Evolutionary conservation across 78 protist genomes (phyloP).

Genomic region (Dictyostelium firmibasis): DNA sequence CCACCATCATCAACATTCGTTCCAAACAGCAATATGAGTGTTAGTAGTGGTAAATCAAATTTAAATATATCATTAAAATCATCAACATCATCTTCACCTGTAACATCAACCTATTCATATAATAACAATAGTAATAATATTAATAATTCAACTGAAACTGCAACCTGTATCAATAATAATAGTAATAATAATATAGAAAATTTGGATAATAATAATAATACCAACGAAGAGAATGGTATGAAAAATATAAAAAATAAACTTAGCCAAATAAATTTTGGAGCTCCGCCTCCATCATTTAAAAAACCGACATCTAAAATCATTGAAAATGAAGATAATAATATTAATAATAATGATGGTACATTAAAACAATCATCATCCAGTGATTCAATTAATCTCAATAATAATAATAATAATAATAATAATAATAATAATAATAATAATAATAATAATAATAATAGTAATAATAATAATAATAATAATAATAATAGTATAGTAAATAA

Average conservation of each 20-base stretch:
- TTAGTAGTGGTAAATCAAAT: background rate
- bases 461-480: background rate
- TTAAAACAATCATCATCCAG: background rate
- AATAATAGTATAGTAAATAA: background rate
- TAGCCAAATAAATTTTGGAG: constrained; percentile 3
- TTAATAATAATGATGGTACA: background rate
- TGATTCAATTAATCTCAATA: background rate
- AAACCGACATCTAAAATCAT: background rate
- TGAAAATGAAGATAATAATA: background rate
- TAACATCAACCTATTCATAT: background rate
- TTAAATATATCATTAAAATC: background rate
- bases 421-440: background rate
- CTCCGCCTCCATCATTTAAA: constrained; percentile 22
- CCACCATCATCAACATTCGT: background rate
- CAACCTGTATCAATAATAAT: background rate
- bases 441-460: background rate
- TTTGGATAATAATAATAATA: background rate
- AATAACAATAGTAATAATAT: background rate
- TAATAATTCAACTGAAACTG: background rate
- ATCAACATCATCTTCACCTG: background rate
- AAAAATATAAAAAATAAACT: constrained; percentile 7
- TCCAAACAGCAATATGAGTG: background rate
- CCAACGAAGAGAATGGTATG: background rate
- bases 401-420: background rate
- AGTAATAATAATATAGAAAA: background rate